These are phyloP conservation scores for Aeschynomene evenia DNA, from an alignment of 306 rosid genomes.

Conservation along the genomic window DNA sequence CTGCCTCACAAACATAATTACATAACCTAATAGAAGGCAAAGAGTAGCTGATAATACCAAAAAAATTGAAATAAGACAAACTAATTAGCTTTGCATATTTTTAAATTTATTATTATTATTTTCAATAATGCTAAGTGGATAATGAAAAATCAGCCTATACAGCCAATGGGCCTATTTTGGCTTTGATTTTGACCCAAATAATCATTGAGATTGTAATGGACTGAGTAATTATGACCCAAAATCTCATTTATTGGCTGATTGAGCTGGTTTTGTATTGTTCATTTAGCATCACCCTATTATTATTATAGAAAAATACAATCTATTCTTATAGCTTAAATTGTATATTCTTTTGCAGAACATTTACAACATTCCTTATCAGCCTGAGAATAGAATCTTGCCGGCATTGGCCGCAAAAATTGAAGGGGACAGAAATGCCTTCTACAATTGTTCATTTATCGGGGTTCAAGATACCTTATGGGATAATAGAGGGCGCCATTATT, in stretches of 20 bases:
- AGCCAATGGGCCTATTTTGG: too few relatives aligned
- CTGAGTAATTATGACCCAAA: too few relatives aligned
- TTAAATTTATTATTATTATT: too few relatives aligned
- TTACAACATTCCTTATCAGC: background rate
- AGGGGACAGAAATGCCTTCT: conserved; percentile 36
- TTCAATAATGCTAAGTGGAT: too few relatives aligned
- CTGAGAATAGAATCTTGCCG: background rate
- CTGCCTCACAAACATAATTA: too few relatives aligned
- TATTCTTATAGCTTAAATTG: background rate
- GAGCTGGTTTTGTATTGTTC: too few relatives aligned
- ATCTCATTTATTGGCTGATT: too few relatives aligned
- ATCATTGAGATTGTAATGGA: too few relatives aligned
- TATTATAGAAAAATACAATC: background rate
- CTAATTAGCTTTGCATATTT: background rate
- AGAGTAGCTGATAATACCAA: background rate
- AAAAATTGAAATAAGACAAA: background rate
- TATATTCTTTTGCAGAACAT: conserved; percentile 31
- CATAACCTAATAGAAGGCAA: background rate
- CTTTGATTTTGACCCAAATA: too few relatives aligned
- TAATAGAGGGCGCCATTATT: conserved; percentile 37
- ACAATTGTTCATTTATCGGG: conserved; percentile 23
- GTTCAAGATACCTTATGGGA: conserved; percentile 49
- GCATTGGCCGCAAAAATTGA: conserved; percentile 32
- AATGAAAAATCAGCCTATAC: too few relatives aligned
- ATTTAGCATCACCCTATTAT: too few relatives aligned